A percentile compares a stretch with the other conserved stretches of the same genome.
Evolutionary conservation across 1,284 basidiomycete genomes (phyloP).

Genomic region (Exobasidium cylindrosporum): DNA sequence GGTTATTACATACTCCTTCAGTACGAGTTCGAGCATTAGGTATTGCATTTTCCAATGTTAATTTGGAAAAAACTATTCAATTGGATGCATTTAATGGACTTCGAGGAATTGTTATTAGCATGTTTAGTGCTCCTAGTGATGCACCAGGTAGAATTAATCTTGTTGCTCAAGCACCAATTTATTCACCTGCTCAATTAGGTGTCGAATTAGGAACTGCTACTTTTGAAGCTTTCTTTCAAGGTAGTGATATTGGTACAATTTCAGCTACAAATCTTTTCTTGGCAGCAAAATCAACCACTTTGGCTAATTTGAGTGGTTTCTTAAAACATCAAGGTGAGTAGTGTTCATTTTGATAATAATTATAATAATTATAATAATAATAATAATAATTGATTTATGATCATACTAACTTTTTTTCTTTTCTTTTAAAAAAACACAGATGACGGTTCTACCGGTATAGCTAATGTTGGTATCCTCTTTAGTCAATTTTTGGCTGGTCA

Average conservation of each 20-base stretch:
- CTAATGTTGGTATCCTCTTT: constrained; percentile 66
- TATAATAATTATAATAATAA: no score
- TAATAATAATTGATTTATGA: no score
- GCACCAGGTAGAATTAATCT: constrained; percentile 65
- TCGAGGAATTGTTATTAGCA: constrained; percentile 64
- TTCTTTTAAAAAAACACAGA: no score
- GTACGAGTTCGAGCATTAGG: constrained; percentile 68
- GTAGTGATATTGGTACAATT: constrained; percentile 58
- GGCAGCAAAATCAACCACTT: constrained; percentile 61
- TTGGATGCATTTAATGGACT: constrained; percentile 72
- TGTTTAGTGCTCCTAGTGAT: constrained; percentile 60
- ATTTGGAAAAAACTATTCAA: constrained; percentile 65
- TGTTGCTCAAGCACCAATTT: constrained; percentile 67
- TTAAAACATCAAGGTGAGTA: constrained; percentile 62
- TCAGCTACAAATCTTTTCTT: constrained; percentile 61
- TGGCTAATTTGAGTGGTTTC: constrained; percentile 64
- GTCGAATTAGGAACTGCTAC: constrained; percentile 70
- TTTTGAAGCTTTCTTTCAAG: constrained; percentile 62
- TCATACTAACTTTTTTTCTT: no score
- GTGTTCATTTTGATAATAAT: no score
- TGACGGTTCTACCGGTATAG: constrained; percentile 58
- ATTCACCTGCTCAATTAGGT: constrained; percentile 68
- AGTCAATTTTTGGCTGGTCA: constrained; percentile 67
- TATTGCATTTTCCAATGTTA: constrained; percentile 68
- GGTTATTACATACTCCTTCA: constrained; percentile 67